Base-by-base conservation (phyloP, 192 early-diverging fungal species). In the Borealophlyctis nickersoniae region DNA sequence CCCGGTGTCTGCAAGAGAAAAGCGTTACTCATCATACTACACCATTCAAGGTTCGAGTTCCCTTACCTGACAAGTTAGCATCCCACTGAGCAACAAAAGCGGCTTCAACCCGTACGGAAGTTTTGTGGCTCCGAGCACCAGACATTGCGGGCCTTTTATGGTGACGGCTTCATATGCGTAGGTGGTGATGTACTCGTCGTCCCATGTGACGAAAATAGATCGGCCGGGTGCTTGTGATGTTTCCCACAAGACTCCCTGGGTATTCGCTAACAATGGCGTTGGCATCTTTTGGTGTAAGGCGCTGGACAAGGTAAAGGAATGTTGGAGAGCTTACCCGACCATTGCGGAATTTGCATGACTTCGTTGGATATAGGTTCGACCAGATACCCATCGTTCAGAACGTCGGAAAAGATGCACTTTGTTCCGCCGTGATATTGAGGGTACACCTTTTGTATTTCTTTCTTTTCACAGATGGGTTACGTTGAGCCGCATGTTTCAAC, bases 31-130 rank as follows among this genome's bases (percentile, higher is more conserved):
- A 73, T 27, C 24, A 23, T 55, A 0, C 54, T 32, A 58, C 2
- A 27, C 0, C 22, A 14, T 24, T 2, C 28, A 11, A 26, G 30
- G 14, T 0, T 28, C 29, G 2, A 16, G 22, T 51, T 2, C n/a
- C 28, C 33, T 14, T 60, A 81, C 80, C 67, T 80, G 80, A 52
- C 81, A 80, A n/a, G 71, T 54, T 9, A 83, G 51, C 1, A 62
- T 62, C 16, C 77, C 77, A 28, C 65, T 57, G 29, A 55, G 23
- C 26, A 80, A 53, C 30, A 77, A 28, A 3, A 82, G 36, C 19
- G 81, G 81, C 34, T 63, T 83, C 45, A 70, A 59, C 4, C 81
- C 81, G 69, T 73, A 77, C 1, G 81, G 70, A 4, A 82, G 59
- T 62, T 77, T 77, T 0, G 80, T 80, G 0, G 67, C 56, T 2